Evolutionary conservation across 306 rosid genomes (phyloP), one percentile per base, ranked within the genome.

Genomic region (Cucurbita moschata): DNA sequence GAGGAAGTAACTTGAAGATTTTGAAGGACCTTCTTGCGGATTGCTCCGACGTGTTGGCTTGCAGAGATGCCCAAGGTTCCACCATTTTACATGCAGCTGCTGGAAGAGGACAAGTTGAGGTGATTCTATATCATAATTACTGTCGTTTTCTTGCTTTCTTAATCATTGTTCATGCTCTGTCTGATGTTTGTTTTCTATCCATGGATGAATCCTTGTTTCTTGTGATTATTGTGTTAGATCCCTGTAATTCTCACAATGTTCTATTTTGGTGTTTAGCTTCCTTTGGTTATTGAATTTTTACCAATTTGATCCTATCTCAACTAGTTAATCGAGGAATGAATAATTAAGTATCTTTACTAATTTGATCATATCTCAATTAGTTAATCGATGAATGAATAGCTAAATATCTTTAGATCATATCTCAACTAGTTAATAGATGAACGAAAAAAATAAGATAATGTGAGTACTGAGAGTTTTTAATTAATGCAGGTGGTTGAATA

Each of bases 11-110:
- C 58, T 77, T 89, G 69, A 81, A 70, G 81, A 78, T 91, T 74
- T 71, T 94, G 79, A 79, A 87, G 85, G 95, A 86, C 76, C 92
- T 91, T 80, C 89, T 94, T 73, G 79, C 76, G 1, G 72, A 94
- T 81, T 86, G 90, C 57, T 76, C 83, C 39, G 88, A 94, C 82
- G 79, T 89, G 78, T 86, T 91, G 95, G 91, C 82, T 79, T 91
- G 74, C 53, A 86, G 97, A 79, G 99, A 94, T 77, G 75, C 81
- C 77, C 83, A 91, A 16, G 97, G 96, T 23, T 94, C 96, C 65
- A 89, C 96, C 70, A 72, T 89, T 47, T 79, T 94, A 1, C 99
- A 94, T 85, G 92, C 99, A 6, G 99, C 99, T 64, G 99, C 99
- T 0, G 92, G 91, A 38, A 87, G 90, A 85, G 99, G 97, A 44